Evolutionary conservation across 805 yeast genomes (phyloP).

Genomic region (Lipomyces sp.): DNA sequence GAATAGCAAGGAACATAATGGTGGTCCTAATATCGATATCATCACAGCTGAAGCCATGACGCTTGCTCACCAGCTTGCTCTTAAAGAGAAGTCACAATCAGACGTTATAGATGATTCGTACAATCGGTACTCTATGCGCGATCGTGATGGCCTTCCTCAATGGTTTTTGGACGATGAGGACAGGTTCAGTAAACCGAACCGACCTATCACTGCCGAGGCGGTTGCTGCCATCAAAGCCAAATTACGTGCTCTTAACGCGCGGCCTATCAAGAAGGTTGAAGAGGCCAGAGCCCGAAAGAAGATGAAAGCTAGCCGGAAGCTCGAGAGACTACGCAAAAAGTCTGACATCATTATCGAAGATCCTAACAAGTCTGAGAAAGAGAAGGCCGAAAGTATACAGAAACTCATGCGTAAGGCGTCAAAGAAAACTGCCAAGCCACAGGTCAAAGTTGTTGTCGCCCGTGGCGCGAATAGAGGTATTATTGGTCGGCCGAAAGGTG

Average conservation of each 20-base stretch:
- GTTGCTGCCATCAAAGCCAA: constrained; percentile 77
- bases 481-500: constrained; percentile 95
- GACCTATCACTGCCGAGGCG: constrained; percentile 96
- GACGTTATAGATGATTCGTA: constrained; percentile 92
- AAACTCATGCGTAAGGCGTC: constrained; percentile 80
- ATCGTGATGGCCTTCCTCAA: constrained; percentile 86
- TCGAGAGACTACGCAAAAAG: constrained; percentile 90
- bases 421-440: constrained; percentile 68
- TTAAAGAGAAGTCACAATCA: constrained; percentile 77
- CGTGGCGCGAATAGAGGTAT: constrained; percentile 82
- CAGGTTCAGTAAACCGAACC: constrained; percentile 76
- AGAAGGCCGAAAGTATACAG: constrained; percentile 91
- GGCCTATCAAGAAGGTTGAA: constrained; percentile 98
- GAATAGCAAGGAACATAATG: constrained; percentile 20
- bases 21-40: constrained; percentile 63
- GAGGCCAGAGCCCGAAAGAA: constrained; percentile 97
- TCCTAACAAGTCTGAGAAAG: constrained; percentile 82
- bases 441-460: constrained; percentile 88
- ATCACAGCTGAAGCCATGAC: constrained; percentile 98
- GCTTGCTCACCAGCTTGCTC: constrained; percentile 90
- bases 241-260: constrained; percentile 81
- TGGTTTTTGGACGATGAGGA: constrained; percentile 97
- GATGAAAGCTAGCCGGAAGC: constrained; percentile 83
- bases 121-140: constrained; percentile 90
- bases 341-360: constrained; percentile 90